Evolutionary conservation across 1,284 basidiomycete species (phyloP).

Genomic region (Hortiboletus rubellus): DNA sequence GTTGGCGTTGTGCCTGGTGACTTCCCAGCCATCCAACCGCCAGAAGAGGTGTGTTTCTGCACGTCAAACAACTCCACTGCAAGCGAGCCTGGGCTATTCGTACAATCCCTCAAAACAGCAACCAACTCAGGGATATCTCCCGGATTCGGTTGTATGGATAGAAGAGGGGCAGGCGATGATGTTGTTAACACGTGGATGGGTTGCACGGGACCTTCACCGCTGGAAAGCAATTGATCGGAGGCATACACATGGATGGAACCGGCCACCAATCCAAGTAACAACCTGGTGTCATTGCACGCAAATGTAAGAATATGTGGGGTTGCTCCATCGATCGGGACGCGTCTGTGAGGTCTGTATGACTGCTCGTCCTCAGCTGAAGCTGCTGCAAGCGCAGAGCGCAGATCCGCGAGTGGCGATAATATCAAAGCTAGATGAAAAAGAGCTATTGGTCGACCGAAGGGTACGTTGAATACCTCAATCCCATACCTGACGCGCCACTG

Average conservation of each 20-base stretch:
- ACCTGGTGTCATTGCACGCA: constrained; percentile 55
- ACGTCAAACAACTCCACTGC: constrained; percentile 61
- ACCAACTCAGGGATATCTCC: constrained; percentile 59
- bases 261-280: constrained; percentile 58
- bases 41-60: constrained; percentile 49
- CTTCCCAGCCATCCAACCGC: constrained; percentile 60
- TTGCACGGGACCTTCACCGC: constrained; percentile 41
- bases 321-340: constrained; percentile 44
- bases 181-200: constrained; percentile 52
- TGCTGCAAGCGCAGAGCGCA: constrained; percentile 50
- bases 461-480: background rate
- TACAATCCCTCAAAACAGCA: constrained; percentile 55
- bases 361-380: constrained; percentile 40
- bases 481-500: constrained; percentile 41
- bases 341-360: constrained; percentile 50
- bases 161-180: constrained; percentile 42
- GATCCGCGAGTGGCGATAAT: constrained; percentile 55
- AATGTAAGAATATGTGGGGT: constrained; percentile 54
- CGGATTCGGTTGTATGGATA: constrained; percentile 66
- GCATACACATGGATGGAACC: constrained; percentile 63
- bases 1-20: constrained; percentile 51
- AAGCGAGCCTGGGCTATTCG: constrained; percentile 32
- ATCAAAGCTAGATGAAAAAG: constrained; percentile 47
- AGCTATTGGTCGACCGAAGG: background rate
- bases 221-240: constrained; percentile 47